Evolutionary conservation across 2,329 filamentous ascomycete species (phyloP).

Genomic region (Amylocarpus encephaloides): DNA sequence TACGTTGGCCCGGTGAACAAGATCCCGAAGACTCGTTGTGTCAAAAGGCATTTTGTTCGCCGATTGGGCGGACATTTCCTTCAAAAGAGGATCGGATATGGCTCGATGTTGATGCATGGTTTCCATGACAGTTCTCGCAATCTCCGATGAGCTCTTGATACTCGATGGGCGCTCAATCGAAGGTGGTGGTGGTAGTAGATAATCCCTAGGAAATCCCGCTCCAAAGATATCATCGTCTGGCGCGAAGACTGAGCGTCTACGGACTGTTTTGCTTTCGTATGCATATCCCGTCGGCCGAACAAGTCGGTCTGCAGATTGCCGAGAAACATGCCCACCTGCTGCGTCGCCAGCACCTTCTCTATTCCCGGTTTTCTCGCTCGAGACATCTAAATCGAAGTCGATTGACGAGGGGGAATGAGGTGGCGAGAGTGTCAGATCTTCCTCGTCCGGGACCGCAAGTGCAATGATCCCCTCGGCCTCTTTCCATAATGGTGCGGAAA

Average conservation of each 20-base stretch:
- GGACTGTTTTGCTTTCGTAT: conserved; percentile 45
- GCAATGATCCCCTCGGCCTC: conserved; percentile 85
- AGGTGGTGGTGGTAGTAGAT: conserved; percentile 22
- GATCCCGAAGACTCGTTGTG: conserved; percentile 60
- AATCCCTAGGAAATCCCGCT: conserved; percentile 34
- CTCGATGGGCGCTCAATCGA: conserved; percentile 22
- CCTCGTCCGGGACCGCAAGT: conserved; percentile 65
- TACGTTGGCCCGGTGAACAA: conserved; percentile 56
- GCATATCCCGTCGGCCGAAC: conserved; percentile 29
- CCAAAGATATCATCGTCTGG: conserved; percentile 62
- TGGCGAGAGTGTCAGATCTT: conserved; percentile 36
- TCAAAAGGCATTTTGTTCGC: conserved; percentile 56
- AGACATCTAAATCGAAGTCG: conserved; percentile 42
- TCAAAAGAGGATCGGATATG: conserved; percentile 35
- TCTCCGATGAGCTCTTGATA: conserved; percentile 39
- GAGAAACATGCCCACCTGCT: conserved; percentile 40
- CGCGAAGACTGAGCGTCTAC: conserved; percentile 56
- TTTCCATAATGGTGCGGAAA: conserved; percentile 60
- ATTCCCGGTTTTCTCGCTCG: conserved; percentile 38
- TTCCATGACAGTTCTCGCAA: conserved; percentile 54
- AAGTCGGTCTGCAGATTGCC: conserved; percentile 31
- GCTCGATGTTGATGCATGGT: conserved; percentile 52
- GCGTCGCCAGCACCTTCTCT: conserved; percentile 36
- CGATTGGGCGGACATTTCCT: conserved; percentile 25
- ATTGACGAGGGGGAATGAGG: conserved; percentile 27